phyloP scores from a whole-genome alignment of 257 asterid genomes.

The Penstemon newberryi region DNA sequence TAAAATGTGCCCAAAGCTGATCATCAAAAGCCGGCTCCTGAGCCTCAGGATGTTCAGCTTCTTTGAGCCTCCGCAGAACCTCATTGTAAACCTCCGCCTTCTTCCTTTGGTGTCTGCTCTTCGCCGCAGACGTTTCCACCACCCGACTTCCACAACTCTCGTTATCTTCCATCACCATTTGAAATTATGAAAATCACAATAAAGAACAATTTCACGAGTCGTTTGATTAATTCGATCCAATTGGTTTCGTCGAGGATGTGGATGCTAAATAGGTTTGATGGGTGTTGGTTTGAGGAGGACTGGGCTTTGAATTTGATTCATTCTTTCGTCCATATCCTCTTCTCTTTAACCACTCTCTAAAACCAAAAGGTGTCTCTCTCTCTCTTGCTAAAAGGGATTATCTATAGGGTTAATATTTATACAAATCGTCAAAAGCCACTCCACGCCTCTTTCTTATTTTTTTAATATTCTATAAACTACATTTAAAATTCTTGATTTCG shows the following conservation, averaged over 20 bases:
- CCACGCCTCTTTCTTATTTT: too few relatives aligned
- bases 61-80: conserved; percentile 87
- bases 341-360: background rate
- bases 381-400: conserved; percentile 22
- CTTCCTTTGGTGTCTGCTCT: conserved; percentile 51
- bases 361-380: conserved; percentile 16
- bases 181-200: conserved; percentile 25
- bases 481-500: background rate
- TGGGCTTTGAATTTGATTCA: conserved; percentile 37
- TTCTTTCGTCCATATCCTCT: conserved; percentile 36
- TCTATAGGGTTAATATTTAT: background rate
- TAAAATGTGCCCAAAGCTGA: conserved; percentile 89
- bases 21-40: conserved; percentile 71
- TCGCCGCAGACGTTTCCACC: conserved; percentile 52
- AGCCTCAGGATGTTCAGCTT: conserved; percentile 61
- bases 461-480: background rate
- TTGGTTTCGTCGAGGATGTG: conserved; percentile 6
- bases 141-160: conserved; percentile 83
- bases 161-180: conserved; percentile 81
- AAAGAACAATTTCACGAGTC: conserved; percentile 3
- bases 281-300: conserved; percentile 27
- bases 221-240: conserved; percentile 30
- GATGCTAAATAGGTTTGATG: conserved; percentile 7
- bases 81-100: conserved; percentile 84
- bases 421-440: background rate